Evolutionary conservation across 139 green algal genomes (phyloP), one percentile per base, ranked within the genome.

Genomic region (Pleodorina starrii): DNA sequence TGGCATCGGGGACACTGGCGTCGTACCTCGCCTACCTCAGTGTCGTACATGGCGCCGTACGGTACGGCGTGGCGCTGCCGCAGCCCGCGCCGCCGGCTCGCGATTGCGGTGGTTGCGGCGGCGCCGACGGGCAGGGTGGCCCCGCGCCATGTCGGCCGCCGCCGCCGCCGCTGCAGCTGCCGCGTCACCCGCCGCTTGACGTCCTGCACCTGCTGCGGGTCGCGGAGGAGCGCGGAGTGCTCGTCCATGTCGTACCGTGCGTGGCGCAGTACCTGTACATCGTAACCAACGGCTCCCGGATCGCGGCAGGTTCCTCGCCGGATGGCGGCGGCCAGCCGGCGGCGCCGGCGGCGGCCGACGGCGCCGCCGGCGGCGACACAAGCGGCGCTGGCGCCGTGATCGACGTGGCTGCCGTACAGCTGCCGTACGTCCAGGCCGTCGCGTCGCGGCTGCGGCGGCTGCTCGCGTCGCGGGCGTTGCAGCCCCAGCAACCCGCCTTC

Each of bases 11-110:
- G 59, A 91, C 92, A 2, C 87, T 97, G 43, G 92, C 93, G 23
- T 81, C 66, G 17, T 94, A 96, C 82, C 86, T 96, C 27, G 85
- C 88, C 40, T 96, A 95, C 86, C 90, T 97, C 5, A 75, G 51
- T 50, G 91, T 93, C 84, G 82, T 87, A 35, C 46, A 92, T 66
- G 85, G 77, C 36, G 27, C 66, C 35, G 82, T 76, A 71, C 82
- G 82, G 82, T 88, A 88, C 68, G 82, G 82, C 44, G 66, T 79
- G 19, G 43, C 82, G 44, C 35, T 88, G 82, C 82, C 82, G 51
- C 73, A 19, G 27, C 42, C 32, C 29, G 17, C 19, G 25, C 60
- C 16, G 59, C 59, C 14, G 11, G 14, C n/a, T 36, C 36, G 54
- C 23, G 19, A 16, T 5, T 4, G 21, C 38, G 36, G 11, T 3